Conservation (phyloP, 2,329 filamentous ascomycete species). For the Esteya vermicola region DNA sequence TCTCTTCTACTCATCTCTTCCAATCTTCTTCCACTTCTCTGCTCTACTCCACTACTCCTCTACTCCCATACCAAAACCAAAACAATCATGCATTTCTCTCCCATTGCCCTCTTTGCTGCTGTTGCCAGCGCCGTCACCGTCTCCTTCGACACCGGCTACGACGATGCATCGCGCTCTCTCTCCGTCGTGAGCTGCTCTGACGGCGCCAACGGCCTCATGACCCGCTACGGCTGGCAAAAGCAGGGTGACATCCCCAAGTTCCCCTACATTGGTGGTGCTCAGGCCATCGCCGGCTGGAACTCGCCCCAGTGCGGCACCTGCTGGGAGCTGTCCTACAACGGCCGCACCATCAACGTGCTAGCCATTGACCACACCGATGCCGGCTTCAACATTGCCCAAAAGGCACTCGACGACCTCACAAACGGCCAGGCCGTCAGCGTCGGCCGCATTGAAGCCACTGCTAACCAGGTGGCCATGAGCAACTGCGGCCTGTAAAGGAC, state of each 20-base stretch:
- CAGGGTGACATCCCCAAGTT: constrained; percentile 36
- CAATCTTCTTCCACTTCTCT: no score
- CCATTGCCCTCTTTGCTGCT: background rate
- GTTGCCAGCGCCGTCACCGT: constrained; percentile 24
- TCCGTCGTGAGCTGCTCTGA: constrained; percentile 50
- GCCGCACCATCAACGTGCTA: constrained; percentile 56
- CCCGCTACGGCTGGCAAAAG: constrained; percentile 42
- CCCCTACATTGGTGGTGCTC: constrained; percentile 40
- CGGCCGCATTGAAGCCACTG: constrained; percentile 37
- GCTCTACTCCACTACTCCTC: no score
- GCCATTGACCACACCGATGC: constrained; percentile 88
- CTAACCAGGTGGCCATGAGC: constrained; percentile 25
- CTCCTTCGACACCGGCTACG: constrained; percentile 61
- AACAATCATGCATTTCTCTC: constrained; percentile 3
- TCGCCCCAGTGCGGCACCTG: constrained; percentile 44
- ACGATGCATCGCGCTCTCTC: constrained; percentile 41
- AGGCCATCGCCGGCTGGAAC: constrained; percentile 41
- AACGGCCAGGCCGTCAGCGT: constrained; percentile 14
- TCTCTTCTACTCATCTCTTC: no score
- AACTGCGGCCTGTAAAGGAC: constrained; percentile 27
- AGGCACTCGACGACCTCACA: constrained; percentile 32
- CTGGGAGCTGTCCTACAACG: constrained; percentile 39
- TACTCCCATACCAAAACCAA: no score
- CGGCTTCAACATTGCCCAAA: constrained; percentile 55
- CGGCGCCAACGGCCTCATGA: constrained; percentile 51